phyloP scores from a whole-genome alignment of 768 basidiomycete species.

The Nidularia sp. region DNA sequence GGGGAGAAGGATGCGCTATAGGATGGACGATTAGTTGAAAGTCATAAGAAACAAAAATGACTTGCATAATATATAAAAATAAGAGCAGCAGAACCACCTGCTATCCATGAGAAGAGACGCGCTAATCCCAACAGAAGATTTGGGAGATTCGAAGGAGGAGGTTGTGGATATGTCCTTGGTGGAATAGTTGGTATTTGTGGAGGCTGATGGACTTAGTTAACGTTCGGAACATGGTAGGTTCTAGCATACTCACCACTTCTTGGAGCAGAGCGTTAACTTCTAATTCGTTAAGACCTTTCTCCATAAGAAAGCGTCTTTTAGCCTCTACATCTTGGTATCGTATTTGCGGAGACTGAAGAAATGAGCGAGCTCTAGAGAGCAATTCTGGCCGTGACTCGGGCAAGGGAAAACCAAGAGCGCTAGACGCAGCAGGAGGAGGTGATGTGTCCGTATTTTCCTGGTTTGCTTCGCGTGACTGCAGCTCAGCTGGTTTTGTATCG shows the following conservation, averaged over 20 bases:
- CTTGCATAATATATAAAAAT: slow-evolving; percentile 67
- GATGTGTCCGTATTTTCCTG: neutral
- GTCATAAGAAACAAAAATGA: slow-evolving; percentile 1
- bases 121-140: slow-evolving; percentile 57
- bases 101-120: slow-evolving; percentile 63
- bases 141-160: slow-evolving; percentile 66
- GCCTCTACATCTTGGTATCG: slow-evolving; percentile 48
- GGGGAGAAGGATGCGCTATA: slow-evolving; percentile 66
- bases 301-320: slow-evolving; percentile 61
- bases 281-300: slow-evolving; percentile 61
- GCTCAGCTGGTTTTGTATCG: too few species aligned
- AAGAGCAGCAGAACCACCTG: slow-evolving; percentile 56
- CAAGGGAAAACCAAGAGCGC: neutral
- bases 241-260: slow-evolving; percentile 45
- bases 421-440: neutral
- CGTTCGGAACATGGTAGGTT: neutral
- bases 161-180: slow-evolving; percentile 70
- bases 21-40: neutral
- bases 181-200: slow-evolving; percentile 49
- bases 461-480: too few species aligned
- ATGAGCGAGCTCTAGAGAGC: slow-evolving; percentile 52
- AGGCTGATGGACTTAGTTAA: slow-evolving; percentile 14
- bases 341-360: slow-evolving; percentile 65
- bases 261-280: slow-evolving; percentile 61
- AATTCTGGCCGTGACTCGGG: slow-evolving; percentile 23